Conservation (phyloP, 768 basidiomycete genomes). For the Tylopilus subfusipes region DNA sequence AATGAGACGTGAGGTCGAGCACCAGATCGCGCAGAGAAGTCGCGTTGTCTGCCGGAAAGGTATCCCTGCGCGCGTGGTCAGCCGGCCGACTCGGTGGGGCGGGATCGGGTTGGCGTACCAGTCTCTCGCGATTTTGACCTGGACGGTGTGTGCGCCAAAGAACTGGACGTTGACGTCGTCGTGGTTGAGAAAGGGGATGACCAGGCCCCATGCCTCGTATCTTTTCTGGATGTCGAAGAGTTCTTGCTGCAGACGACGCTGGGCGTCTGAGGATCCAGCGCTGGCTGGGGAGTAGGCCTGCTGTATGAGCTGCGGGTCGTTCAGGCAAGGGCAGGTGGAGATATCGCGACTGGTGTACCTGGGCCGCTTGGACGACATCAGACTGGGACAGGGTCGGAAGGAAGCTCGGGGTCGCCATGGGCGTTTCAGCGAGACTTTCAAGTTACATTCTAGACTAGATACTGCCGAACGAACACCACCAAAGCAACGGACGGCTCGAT, state of each 20-base stretch:
- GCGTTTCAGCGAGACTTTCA: too few relatives aligned
- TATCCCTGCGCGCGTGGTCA: conserved; percentile 52
- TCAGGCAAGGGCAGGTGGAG: conserved; percentile 6
- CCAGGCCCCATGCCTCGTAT: conserved; percentile 80
- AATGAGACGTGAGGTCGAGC: conserved; percentile 65
- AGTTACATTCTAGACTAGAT: neutral
- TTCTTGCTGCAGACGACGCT: conserved; percentile 65
- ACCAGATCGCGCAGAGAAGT: conserved; percentile 60
- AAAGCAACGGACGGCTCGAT: conserved; percentile 15
- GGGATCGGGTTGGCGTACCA: conserved; percentile 53
- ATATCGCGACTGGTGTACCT: conserved; percentile 41
- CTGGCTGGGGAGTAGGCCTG: conserved; percentile 58
- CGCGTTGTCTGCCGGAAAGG: conserved; percentile 61
- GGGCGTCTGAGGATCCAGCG: conserved; percentile 51
- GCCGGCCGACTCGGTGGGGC: neutral
- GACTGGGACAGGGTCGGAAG: conserved; percentile 50
- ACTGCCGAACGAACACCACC: conserved; percentile 21
- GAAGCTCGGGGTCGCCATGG: conserved; percentile 34
- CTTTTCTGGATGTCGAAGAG: conserved; percentile 73
- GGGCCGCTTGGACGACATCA: conserved; percentile 56
- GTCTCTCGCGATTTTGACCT: conserved; percentile 91
- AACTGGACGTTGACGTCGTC: conserved; percentile 84
- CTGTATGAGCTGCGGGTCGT: conserved; percentile 54
- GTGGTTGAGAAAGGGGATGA: conserved; percentile 70
- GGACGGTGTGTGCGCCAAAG: conserved; percentile 90